phyloP scores from a whole-genome alignment of 257 asterid genomes.

The Salvia miltiorrhiza region DNA sequence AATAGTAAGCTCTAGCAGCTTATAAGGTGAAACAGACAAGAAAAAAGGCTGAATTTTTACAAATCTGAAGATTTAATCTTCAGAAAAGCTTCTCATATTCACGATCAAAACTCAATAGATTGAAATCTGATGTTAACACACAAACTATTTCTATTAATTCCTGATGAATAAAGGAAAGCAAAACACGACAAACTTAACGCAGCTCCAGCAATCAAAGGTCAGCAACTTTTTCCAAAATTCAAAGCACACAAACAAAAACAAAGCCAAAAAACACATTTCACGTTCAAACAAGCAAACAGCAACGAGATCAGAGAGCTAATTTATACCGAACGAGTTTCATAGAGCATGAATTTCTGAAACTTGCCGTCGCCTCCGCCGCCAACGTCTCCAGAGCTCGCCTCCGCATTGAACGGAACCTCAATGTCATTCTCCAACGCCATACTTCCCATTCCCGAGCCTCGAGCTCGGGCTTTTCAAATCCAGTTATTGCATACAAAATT shows the following conservation, averaged over 20 bases:
- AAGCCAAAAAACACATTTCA: conserved; percentile 14
- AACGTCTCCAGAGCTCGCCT: conserved; percentile 20
- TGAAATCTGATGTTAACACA: background rate
- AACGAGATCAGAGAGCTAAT: conserved; percentile 20
- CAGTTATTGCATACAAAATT: conserved; percentile 29
- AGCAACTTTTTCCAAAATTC: background rate
- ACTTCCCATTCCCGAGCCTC: conserved; percentile 50
- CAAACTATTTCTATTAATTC: background rate
- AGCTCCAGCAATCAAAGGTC: conserved; percentile 16
- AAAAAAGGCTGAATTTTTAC: background rate
- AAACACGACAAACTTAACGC: conserved; percentile 8
- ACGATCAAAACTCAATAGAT: conserved; percentile 7
- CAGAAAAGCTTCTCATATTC: background rate
- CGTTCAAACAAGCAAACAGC: conserved; percentile 15
- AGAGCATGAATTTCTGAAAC: conserved; percentile 77
- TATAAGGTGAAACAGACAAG: background rate
- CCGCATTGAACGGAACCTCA: conserved; percentile 27
- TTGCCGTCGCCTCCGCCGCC: conserved; percentile 22
- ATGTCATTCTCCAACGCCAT: conserved; percentile 42
- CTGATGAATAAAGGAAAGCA: background rate
- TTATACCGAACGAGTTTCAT: conserved; percentile 85
- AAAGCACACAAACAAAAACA: background rate
- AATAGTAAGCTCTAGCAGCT: background rate
- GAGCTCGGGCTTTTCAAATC: conserved; percentile 33
- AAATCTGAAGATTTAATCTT: background rate